These are phyloP conservation scores for Suillus luteus DNA, from an alignment of 768 basidiomycete genomes.

Conservation along the genomic window DNA sequence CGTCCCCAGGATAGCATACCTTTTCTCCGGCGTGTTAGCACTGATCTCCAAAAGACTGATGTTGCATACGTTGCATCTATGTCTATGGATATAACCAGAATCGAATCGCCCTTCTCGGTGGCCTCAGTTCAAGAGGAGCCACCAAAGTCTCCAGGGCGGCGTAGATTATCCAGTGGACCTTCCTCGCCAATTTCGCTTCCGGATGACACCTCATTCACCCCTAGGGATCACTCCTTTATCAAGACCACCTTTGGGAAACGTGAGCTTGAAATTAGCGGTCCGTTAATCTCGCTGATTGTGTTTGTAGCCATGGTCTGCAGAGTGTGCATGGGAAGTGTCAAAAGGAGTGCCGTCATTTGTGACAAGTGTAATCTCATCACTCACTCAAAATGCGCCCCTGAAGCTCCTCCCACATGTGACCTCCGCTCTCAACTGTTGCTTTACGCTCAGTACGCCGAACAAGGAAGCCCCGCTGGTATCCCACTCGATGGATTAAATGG, in stretches of 20 bases:
- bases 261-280: slow-evolving; percentile 33
- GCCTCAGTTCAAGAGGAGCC: slow-evolving; percentile 43
- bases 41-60: slow-evolving; percentile 78
- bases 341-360: slow-evolving; percentile 87
- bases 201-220: slow-evolving; percentile 47
- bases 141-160: slow-evolving; percentile 39
- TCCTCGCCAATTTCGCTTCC: slow-evolving; percentile 26
- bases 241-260: slow-evolving; percentile 93
- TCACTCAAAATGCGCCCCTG: slow-evolving; percentile 73
- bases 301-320: slow-evolving; percentile 79
- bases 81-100: slow-evolving; percentile 34
- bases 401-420: slow-evolving; percentile 81
- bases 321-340: slow-evolving; percentile 77
- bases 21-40: slow-evolving; percentile 88
- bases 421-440: slow-evolving; percentile 77
- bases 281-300: slow-evolving; percentile 13
- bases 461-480: slow-evolving; percentile 56
- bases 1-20: slow-evolving; percentile 95
- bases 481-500: slow-evolving; percentile 48
- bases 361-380: slow-evolving; percentile 88
- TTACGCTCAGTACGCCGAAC: slow-evolving; percentile 78
- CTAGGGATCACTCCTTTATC: slow-evolving; percentile 80
- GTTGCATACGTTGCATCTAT: slow-evolving; percentile 50
- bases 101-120: slow-evolving; percentile 46
- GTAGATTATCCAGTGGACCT: slow-evolving; percentile 41